phyloP scores from a whole-genome alignment of 495 filamentous ascomycete genomes.

The Xylaria telfairii region DNA sequence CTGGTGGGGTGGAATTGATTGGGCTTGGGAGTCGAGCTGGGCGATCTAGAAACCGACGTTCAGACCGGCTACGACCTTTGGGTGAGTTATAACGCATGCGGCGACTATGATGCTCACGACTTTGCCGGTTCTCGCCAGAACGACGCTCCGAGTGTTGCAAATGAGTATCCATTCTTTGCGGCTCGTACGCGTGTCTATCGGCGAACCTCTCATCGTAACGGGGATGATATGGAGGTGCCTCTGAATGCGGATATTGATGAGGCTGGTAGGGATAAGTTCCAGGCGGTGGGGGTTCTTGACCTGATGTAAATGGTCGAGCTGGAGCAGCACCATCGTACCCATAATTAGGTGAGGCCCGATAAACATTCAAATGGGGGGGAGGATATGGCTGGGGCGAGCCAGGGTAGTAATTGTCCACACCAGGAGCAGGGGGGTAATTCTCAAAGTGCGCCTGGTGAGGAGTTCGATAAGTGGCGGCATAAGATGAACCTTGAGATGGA shows the following conservation, averaged over 20 bases:
- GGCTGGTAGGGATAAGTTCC: constrained; percentile 27
- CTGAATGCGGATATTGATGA: constrained; percentile 27
- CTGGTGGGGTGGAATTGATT: not conserved
- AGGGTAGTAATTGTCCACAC: constrained; percentile 15
- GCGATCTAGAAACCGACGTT: constrained; percentile 19
- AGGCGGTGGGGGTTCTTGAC: constrained; percentile 31
- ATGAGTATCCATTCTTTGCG: constrained; percentile 19
- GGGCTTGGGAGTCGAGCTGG: constrained; percentile 10
- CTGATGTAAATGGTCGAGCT: constrained; percentile 9
- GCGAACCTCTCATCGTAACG: constrained; percentile 32
- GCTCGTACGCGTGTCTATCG: constrained; percentile 27
- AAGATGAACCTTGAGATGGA: constrained; percentile 34
- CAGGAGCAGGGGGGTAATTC: constrained; percentile 11
- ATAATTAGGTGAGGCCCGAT: constrained; percentile 13
- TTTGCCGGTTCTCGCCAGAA: constrained; percentile 16
- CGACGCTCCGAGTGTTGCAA: constrained; percentile 12
- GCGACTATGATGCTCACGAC: constrained; percentile 32
- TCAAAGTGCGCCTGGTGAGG: constrained; percentile 7
- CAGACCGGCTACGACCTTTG: constrained; percentile 12
- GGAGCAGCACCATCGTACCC: constrained; percentile 9
- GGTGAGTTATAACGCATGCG: constrained; percentile 28
- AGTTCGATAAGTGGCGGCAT: constrained; percentile 5
- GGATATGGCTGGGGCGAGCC: constrained; percentile 13
- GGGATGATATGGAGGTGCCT: constrained; percentile 23
- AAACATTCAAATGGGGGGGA: not conserved